Percentiles rank a stretch among this genome's conserved stretches.
Evolutionary conservation across 2,329 filamentous ascomycete genomes (phyloP).

Genomic region (Aphanoascus verrucosus): DNA sequence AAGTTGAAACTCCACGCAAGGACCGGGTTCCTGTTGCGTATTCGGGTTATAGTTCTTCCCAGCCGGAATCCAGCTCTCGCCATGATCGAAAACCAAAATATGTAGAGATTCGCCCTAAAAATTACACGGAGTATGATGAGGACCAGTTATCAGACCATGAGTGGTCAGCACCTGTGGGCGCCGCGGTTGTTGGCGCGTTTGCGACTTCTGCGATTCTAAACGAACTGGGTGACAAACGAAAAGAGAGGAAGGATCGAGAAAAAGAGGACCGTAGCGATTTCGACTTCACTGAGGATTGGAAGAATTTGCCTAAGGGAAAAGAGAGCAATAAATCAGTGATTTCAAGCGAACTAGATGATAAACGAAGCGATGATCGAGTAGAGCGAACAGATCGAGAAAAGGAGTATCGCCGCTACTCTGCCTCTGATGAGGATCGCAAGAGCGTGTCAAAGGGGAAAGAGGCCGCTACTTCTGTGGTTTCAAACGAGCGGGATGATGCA

Average conservation of each 20-base stretch:
- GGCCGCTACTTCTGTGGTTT: conserved; percentile 14
- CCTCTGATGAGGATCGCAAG: not conserved
- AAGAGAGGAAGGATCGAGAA: conserved; percentile 22
- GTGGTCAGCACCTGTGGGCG: conserved; percentile 31
- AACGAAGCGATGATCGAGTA: conserved; percentile 25
- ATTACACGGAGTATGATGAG: not conserved
- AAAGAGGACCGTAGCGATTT: not conserved
- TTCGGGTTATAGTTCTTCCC: not conserved
- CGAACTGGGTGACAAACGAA: conserved; percentile 22
- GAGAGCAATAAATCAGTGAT: conserved; percentile 13
- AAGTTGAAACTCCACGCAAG: conserved; percentile 3
- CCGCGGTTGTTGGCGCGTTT: conserved; percentile 37
- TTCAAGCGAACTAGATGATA: conserved; percentile 23
- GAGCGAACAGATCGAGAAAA: conserved; percentile 18
- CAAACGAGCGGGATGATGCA: conserved; percentile 23
- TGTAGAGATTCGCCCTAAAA: conserved; percentile 9
- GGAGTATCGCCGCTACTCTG: not conserved
- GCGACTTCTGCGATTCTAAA: conserved; percentile 21
- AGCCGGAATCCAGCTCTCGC: not conserved
- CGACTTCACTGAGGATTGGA: not conserved
- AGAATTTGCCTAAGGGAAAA: not conserved
- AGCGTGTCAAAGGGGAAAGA: not conserved
- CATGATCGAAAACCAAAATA: conserved; percentile 1
- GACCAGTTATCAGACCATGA: not conserved
- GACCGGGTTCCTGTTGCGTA: conserved; percentile 6